Conservation (phyloP, 768 basidiomycete species). For the Pholiota microspora region DNA sequence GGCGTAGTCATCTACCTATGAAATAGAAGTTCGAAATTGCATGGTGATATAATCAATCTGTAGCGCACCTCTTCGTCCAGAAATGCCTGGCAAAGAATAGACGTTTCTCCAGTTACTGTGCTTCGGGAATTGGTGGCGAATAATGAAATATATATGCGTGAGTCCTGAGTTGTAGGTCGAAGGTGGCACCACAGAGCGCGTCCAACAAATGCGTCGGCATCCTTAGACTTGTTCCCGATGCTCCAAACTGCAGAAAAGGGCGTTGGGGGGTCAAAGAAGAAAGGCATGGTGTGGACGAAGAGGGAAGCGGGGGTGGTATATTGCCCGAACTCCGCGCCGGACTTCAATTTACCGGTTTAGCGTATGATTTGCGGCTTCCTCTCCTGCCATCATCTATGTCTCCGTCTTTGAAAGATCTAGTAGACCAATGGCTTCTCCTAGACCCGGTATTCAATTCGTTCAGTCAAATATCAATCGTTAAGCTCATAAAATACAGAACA, state of each 20-base stretch:
- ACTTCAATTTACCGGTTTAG: constrained; percentile 6
- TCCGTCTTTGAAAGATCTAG: constrained; percentile 24
- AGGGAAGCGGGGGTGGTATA: constrained; percentile 1
- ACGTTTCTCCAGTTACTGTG: constrained; percentile 4
- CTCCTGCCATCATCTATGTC: constrained; percentile 6
- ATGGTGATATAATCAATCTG: no score
- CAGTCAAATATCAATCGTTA: neutral
- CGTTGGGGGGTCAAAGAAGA: constrained; percentile 25
- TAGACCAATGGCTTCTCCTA: constrained; percentile 36
- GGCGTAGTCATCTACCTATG: constrained; percentile 25
- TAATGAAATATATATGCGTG: constrained; percentile 14
- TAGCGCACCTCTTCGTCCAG: constrained; percentile 35
- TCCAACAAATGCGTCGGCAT: constrained; percentile 11
- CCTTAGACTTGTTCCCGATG: constrained; percentile 1
- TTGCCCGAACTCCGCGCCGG: neutral
- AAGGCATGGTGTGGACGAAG: constrained; percentile 20
- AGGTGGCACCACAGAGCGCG: constrained; percentile 15
- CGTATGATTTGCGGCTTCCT: neutral
- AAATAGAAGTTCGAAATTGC: constrained; percentile 1
- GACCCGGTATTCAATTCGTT: constrained; percentile 28
- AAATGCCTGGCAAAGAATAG: constrained; percentile 31
- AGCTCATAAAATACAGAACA: constrained; percentile 38
- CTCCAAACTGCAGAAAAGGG: constrained; percentile 12
- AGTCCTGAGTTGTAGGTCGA: neutral
- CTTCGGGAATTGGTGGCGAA: constrained; percentile 4